Evolutionary conservation across 441 rosid species (phyloP), one percentile per base, ranked within the genome.

Genomic region (Hura crepitans): DNA sequence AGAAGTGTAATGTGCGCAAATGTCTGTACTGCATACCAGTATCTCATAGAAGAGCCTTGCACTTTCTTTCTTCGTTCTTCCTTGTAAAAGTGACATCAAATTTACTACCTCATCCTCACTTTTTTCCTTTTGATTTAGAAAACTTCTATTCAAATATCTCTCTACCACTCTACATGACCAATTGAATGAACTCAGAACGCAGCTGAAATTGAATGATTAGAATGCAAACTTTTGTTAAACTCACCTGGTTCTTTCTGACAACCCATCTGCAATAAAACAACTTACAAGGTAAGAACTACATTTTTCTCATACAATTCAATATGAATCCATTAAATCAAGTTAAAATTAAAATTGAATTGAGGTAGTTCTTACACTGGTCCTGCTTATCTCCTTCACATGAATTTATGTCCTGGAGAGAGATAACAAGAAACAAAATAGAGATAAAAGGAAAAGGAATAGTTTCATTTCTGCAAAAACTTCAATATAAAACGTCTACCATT

Each of bases 31-130:
- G 15, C 14, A 18, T 86, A 92, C 97, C 91, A 90, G 76, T 75
- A 88, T 86, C 79, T 95, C 97, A 68, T 89, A 90, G 83, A 95
- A 92, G 77, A 92, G 76, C 79, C 85, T 81, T 55, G 90, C 95
- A 66, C 84, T 83, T 78, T 82, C 85, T 78, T 81, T 85, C 79
- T 74, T 77, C 51, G 85, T 86, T 81, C 79, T 87, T 74, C 92
- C 86, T 63, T 70, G 66, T 73, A 85, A 75, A 37, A 89, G 76
- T 37, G 62, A 79, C 69, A 76, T 74, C 76, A 95, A 77, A 56
- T 82, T 82, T 68, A 85, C 82, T 6, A 66, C 80, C 72, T 87
- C 96, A 62, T 81, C 85, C 79, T 82, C 84, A 47, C 71, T 73
- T 60, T 68, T 76, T 62, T 80, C 65, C 75, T 46, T 82, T 50